Base-by-base conservation (phyloP, 306 rosid genomes). In the Vigna nakashimae region DNA sequence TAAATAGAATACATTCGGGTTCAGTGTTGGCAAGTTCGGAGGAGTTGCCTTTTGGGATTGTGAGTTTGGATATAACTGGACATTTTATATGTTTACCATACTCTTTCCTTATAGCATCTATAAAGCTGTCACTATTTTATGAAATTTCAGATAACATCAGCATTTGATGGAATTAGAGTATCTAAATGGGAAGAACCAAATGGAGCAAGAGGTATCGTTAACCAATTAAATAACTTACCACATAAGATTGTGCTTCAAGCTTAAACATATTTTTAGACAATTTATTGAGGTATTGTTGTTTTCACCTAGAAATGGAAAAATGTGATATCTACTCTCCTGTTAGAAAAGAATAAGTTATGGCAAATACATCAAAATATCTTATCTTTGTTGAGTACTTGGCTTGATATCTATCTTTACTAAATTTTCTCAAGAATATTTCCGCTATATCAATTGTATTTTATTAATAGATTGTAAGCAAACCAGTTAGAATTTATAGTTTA, bases 161-260 rank as follows among this genome's bases (percentile, higher is more conserved):
- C 96, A 60, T 95, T 95, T 86, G 98, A 92, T 86, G 98, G 97
- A 75, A 84, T 60, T 70, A 83, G 30, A 48, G 16, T 15, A 69
- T 89, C 91, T 40, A 95, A 92, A 90, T 95, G 98, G 98, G 98
- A 92, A 87, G 98, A 92, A 75, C 97, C 98, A 76, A 86, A 83
- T 65, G 98, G 98, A 73, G 98, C 95, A 62, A 80, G 76, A 90
- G 98, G 98, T 94, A 85, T 69, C 28, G 24, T 60, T 43, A 67
- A 68, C 70, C 36, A 49, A 60, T 65, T 69, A 79, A 76, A 56
- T 81, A 60, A 36, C 24, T 53, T 74, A 60, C 20, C 6, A 15
- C 20, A 28, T 59, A 40, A 57, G 46, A 57, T 49, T 70, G 49
- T 56, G 51, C 8, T 76, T 3, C 52, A 71, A 50, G 69, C n/a